Evolutionary conservation across 495 filamentous ascomycete genomes (phyloP), one percentile per base, ranked within the genome.

Genomic region (Parachaetomium inaequale): DNA sequence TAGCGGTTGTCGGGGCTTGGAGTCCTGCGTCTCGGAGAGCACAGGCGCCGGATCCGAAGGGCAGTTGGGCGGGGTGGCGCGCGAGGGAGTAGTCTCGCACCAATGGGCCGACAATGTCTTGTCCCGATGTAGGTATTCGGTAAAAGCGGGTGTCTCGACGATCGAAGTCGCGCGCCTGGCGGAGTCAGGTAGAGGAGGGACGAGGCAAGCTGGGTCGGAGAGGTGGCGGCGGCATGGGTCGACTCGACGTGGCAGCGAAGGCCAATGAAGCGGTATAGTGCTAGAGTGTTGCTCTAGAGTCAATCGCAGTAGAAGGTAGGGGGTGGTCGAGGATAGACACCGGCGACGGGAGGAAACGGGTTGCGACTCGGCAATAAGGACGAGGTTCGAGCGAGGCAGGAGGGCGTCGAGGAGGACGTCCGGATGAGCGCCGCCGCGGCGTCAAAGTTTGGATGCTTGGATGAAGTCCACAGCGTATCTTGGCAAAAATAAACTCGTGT

Each of bases 381-480:
- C n/a, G n/a, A n/a, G 53, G 57, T 49, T 55, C 19, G 51, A 34
- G 26, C 2, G 59, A 52, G 29, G 34, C 19, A 54, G 42, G 46
- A 59, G 55, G 36, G 42, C 17, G 34, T 49, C n/a, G 57, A 66
- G 19, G 55, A 63, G 15, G 34, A 36, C 50, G 63, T 21, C 45
- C 54, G 46, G 42, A 50, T 34, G 19, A 29, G 62, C 28, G 53
- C 58, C 28, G 53, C 58, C 21, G 63, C 61, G 68, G 67, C 14
- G 66, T 55, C 55, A 65, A 66, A 51, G 34, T 60, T 53, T 52
- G 63, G 49, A 59, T 32, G 21, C 50, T 62, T 26, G 67, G 63
- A 61, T 25, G 47, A 58, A 63, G 64, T 63, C 62, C 63, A 64
- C 63, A 32, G 43, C 43, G 31, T 60, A 38, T 60, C 31, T 58